phyloP scores from a whole-genome alignment of 2,329 filamentous ascomycete species.

The Colletotrichum kahawae region DNA sequence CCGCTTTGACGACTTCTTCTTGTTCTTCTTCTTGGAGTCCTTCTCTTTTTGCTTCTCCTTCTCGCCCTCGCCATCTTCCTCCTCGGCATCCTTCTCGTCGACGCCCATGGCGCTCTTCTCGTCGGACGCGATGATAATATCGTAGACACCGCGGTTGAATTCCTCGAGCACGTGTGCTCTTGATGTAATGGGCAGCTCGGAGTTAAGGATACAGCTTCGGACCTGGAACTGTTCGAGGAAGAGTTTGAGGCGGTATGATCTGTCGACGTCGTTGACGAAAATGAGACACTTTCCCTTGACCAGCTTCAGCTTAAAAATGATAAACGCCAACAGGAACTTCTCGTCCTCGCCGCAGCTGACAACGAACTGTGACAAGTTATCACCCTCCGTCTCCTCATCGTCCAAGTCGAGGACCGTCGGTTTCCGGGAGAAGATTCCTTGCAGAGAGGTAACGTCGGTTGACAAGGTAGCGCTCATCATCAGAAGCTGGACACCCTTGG shows the following conservation, averaged over 20 bases:
- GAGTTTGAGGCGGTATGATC: conserved; percentile 89
- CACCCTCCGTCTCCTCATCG: conserved; percentile 77
- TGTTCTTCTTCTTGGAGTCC: conserved; percentile 55
- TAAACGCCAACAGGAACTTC: conserved; percentile 91
- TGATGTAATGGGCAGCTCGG: conserved; percentile 91
- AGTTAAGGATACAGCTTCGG: conserved; percentile 91
- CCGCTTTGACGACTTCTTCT: conserved; percentile 66
- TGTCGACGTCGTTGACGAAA: conserved; percentile 82
- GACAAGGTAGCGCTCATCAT: conserved; percentile 94
- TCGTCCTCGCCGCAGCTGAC: conserved; percentile 95
- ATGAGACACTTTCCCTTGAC: conserved; percentile 86
- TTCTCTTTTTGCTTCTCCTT: conserved; percentile 36
- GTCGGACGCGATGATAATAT: conserved; percentile 96
- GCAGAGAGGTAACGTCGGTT: conserved; percentile 83
- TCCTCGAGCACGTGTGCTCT: conserved; percentile 94
- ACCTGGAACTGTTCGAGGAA: conserved; percentile 98
- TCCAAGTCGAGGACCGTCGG: conserved; percentile 83
- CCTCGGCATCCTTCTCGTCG: conserved; percentile 50
- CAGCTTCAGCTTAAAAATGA: conserved; percentile 93
- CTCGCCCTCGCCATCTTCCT: conserved; percentile 49
- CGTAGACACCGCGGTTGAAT: conserved; percentile 96
- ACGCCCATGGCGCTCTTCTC: conserved; percentile 84
- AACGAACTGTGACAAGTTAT: conserved; percentile 83
- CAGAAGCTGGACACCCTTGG: conserved; percentile 86
- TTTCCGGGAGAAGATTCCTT: conserved; percentile 82